These are phyloP conservation scores for Magnolia kwangsiensis DNA, from an alignment of 164 flowering plant species.

Conservation along the genomic window DNA sequence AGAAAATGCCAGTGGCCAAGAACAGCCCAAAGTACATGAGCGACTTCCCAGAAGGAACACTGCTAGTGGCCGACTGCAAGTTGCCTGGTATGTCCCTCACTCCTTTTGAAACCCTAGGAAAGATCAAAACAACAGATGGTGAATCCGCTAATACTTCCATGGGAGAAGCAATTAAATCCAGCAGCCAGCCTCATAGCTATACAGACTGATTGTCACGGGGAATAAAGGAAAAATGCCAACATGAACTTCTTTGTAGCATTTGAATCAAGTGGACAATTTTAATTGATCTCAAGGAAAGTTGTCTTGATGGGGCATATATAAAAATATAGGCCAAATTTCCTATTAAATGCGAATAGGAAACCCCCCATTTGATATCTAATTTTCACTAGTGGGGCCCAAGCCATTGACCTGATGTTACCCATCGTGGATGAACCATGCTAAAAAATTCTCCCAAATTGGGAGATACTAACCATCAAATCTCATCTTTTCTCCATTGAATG, in stretches of 20 bases:
- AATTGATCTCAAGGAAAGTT: background rate
- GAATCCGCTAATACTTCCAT: background rate
- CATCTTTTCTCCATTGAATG: no score
- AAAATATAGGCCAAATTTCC: no score
- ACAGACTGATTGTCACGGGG: background rate
- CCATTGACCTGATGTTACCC: no score
- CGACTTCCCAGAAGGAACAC: constrained; percentile 82
- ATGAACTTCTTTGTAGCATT: background rate
- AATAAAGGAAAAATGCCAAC: background rate
- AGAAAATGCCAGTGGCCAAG: constrained; percentile 83
- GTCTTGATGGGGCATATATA: no score
- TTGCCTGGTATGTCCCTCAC: constrained; percentile 87
- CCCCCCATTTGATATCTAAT: no score
- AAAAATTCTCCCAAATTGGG: no score
- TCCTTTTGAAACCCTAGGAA: constrained; percentile 81
- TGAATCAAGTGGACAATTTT: background rate
- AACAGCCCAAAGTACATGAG: constrained; percentile 88
- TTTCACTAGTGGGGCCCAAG: no score
- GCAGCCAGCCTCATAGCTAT: background rate
- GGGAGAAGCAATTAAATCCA: background rate
- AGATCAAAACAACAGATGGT: constrained; percentile 12
- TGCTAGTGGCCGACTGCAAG: constrained; percentile 81
- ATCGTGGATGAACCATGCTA: no score
- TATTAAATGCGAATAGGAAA: no score
- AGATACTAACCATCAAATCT: no score